Conservation (phyloP, 305 asterid genomes). For the Fraxinus greggii region DNA sequence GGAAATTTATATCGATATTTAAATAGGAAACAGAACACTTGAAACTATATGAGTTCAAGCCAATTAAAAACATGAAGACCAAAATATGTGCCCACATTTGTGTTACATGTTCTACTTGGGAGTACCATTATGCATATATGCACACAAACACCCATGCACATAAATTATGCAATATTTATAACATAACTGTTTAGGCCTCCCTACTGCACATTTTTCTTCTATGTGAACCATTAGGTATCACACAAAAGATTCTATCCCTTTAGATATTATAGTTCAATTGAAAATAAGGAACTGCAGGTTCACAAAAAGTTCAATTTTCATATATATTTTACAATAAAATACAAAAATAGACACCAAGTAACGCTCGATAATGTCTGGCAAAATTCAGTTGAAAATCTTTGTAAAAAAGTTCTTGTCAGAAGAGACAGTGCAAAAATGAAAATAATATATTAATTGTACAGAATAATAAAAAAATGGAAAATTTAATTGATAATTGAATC, state of each 20-base stretch:
- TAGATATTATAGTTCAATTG: neutral
- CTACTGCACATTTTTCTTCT: neutral
- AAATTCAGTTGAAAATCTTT: neutral
- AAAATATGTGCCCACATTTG: neutral
- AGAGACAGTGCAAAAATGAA: neutral
- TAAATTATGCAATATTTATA: neutral
- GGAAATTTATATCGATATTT: conserved; percentile 13
- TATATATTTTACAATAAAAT: neutral
- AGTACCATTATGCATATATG: neutral
- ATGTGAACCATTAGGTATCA: neutral
- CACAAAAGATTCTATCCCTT: neutral
- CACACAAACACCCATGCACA: neutral
- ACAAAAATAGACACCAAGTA: neutral
- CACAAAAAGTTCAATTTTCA: neutral
- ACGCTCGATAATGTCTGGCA: neutral
- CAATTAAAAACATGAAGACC: neutral
- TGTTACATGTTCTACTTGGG: neutral
- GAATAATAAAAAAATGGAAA: neutral
- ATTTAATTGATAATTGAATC: neutral
- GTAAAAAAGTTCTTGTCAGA: neutral
- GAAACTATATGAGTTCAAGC: conserved; percentile 4
- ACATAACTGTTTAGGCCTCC: neutral
- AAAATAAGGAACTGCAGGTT: neutral
- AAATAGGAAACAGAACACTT: neutral
- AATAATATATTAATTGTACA: neutral